phyloP scores from a whole-genome alignment of 768 basidiomycete genomes.

The Tricholoma matsutake region DNA sequence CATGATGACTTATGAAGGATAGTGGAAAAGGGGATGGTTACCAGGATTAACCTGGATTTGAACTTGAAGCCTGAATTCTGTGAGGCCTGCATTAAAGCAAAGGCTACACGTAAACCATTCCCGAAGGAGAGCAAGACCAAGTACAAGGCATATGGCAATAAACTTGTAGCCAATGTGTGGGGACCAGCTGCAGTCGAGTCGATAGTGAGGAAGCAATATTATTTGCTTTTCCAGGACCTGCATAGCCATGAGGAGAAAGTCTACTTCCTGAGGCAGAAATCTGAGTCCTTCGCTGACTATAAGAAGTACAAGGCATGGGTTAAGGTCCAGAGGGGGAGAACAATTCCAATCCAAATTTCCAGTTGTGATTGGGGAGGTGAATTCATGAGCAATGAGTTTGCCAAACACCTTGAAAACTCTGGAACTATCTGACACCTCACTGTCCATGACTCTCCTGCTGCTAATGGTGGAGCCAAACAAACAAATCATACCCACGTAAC shows the following conservation, averaged over 20 bases:
- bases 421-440: no score
- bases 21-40: constrained; percentile 26
- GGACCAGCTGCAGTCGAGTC: neutral
- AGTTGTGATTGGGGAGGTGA: no score
- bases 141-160: neutral
- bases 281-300: constrained; percentile 7
- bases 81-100: constrained; percentile 22
- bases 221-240: constrained; percentile 13
- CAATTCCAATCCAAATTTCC: constrained; percentile 6
- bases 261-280: neutral
- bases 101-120: constrained; percentile 7
- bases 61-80: constrained; percentile 21
- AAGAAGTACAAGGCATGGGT: no score
- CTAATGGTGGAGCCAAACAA: constrained; percentile 26
- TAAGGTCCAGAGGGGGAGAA: constrained; percentile 9
- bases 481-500: constrained; percentile 22
- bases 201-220: constrained; percentile 14
- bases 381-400: no score
- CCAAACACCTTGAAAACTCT: no score
- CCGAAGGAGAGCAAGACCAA: neutral
- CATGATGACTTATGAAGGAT: constrained; percentile 7
- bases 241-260: constrained; percentile 10
- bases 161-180: neutral
- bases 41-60: constrained; percentile 27
- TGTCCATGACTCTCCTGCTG: constrained; percentile 15